phyloP scores from a whole-genome alignment of 306 rosid species.

The Delonix regia region DNA sequence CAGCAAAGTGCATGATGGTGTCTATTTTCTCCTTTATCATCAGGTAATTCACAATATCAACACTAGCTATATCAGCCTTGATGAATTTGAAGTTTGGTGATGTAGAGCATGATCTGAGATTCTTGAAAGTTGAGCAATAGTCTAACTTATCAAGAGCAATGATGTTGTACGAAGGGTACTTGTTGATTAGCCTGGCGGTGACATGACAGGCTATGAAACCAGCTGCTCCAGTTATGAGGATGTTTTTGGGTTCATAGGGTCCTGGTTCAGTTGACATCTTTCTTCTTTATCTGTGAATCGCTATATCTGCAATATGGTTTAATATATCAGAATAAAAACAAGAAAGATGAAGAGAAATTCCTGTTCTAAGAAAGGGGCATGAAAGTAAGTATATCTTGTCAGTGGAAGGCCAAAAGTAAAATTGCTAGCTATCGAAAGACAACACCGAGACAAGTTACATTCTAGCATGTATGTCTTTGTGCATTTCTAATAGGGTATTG shows the following conservation, averaged over 20 bases:
- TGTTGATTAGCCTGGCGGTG: slow-evolving; percentile 54
- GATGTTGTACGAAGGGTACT: slow-evolving; percentile 62
- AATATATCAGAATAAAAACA: not conserved
- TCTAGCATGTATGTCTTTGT: too few species aligned
- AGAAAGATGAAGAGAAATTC: not conserved
- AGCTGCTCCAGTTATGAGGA: slow-evolving; percentile 75
- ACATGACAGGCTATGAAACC: slow-evolving; percentile 84
- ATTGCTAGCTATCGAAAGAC: not conserved
- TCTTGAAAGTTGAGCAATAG: slow-evolving; percentile 69
- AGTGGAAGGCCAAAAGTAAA: not conserved
- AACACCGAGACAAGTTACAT: not conserved
- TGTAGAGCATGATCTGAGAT: slow-evolving; percentile 45
- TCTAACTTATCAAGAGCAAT: slow-evolving; percentile 76
- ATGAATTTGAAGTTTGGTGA: slow-evolving; percentile 70
- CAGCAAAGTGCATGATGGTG: slow-evolving; percentile 83
- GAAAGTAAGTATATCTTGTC: too few species aligned
- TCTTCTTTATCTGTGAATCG: slow-evolving; percentile 29
- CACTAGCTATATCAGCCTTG: slow-evolving; percentile 63
- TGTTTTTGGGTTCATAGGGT: slow-evolving; percentile 60
- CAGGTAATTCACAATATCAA: slow-evolving; percentile 63
- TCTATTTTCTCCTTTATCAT: slow-evolving; percentile 65
- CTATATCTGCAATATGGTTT: slow-evolving; percentile 33
- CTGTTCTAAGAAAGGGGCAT: too few species aligned
- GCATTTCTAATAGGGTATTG: too few species aligned
- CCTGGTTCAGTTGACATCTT: slow-evolving; percentile 42